A percentile compares a stretch with the other conserved stretches of the same genome.
phyloP scores from a whole-genome alignment of 2,329 filamentous ascomycete species.

The Ceratocystis diversiconidia region DNA sequence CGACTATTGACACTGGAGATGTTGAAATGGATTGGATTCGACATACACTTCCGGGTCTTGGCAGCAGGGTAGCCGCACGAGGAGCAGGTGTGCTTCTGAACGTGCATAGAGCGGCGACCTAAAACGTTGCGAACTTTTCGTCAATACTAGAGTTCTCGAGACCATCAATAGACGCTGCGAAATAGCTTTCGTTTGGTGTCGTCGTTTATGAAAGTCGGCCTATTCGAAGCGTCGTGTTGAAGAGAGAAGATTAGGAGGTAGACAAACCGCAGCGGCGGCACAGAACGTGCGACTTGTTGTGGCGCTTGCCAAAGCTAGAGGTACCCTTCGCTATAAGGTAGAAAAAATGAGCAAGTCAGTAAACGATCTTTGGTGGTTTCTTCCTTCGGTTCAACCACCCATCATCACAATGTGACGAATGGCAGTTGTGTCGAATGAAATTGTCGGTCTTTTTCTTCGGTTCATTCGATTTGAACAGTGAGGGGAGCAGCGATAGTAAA shows the following conservation, averaged over 20 bases:
- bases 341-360: conserved; percentile 20
- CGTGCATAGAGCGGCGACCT: conserved; percentile 95
- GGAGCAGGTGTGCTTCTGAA: conserved; percentile 98
- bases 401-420: conserved; percentile 16
- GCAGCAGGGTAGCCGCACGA: conserved; percentile 92
- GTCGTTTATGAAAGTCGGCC: conserved; percentile 16
- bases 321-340: conserved; percentile 39
- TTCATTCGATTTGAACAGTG: conserved; percentile 8
- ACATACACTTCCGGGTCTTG: conserved; percentile 98
- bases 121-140: conserved; percentile 16
- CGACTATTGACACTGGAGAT: not conserved
- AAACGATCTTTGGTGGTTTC: conserved; percentile 7
- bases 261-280: conserved; percentile 95
- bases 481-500: conserved; percentile 21
- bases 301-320: conserved; percentile 50
- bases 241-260: conserved; percentile 13
- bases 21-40: conserved; percentile 11
- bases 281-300: conserved; percentile 97
- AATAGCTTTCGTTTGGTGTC: not conserved
- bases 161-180: not conserved
- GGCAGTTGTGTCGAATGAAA: conserved; percentile 11
- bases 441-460: conserved; percentile 17
- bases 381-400: not conserved
- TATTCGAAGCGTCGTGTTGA: conserved; percentile 13
- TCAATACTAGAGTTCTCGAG: not conserved